phyloP scores from a whole-genome alignment of 2,329 filamentous ascomycete genomes.

The Periconia digitata region DNA sequence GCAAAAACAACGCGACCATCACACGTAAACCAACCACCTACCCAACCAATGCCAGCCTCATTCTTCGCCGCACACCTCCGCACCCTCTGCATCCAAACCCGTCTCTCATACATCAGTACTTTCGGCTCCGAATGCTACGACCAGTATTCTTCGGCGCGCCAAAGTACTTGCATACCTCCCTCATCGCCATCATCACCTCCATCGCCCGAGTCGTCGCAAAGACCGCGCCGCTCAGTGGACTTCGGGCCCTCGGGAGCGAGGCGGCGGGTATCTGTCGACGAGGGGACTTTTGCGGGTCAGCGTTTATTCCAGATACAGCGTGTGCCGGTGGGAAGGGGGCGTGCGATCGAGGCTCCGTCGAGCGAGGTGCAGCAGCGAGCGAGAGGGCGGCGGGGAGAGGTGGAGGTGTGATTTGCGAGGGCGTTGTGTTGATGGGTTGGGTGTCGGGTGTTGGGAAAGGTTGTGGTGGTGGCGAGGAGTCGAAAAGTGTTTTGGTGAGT shows the following conservation, averaged over 20 bases:
- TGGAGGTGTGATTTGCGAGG: constrained; percentile 18
- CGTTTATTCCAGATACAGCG: background rate
- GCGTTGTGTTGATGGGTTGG: constrained; percentile 46
- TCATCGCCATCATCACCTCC: constrained; percentile 7
- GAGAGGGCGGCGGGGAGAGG: constrained; percentile 6
- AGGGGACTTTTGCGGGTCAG: background rate
- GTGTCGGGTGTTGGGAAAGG: too few species aligned
- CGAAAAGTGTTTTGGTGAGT: constrained; percentile 51
- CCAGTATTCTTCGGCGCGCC: background rate
- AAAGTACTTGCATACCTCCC: background rate
- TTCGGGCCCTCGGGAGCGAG: background rate
- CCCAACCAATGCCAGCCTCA: background rate
- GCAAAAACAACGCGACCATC: background rate
- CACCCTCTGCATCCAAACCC: background rate
- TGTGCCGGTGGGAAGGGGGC: constrained; percentile 8
- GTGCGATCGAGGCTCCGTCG: constrained; percentile 4
- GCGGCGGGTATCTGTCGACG: background rate
- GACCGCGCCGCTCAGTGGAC: background rate
- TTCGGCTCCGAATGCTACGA: constrained; percentile 3
- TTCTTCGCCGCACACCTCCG: background rate
- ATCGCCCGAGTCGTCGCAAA: background rate
- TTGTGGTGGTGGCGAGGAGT: constrained; percentile 40
- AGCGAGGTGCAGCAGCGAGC: constrained; percentile 5
- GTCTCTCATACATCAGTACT: constrained; percentile 8
- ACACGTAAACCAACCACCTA: background rate